Evolutionary conservation across 768 basidiomycete genomes (phyloP).

Genomic region (Pleurotus salmoneostramineus): DNA sequence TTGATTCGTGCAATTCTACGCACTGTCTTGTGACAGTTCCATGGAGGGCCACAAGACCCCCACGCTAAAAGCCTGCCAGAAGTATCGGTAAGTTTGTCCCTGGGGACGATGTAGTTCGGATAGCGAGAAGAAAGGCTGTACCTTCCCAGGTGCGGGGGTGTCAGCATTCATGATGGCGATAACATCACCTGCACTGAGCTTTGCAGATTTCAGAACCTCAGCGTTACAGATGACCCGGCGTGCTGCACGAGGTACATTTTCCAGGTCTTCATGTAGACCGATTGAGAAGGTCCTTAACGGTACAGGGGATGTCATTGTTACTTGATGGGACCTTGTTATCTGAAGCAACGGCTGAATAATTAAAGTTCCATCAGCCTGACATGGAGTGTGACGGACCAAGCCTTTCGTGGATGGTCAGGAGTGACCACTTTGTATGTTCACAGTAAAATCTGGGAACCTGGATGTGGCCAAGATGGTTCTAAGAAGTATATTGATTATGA

Average conservation of each 20-base stretch:
- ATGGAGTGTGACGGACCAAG: too few relatives aligned
- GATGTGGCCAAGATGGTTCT: too few relatives aligned
- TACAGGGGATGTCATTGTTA: slow-evolving; percentile 17
- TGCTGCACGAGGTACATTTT: slow-evolving; percentile 44
- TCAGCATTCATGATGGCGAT: slow-evolving; percentile 45
- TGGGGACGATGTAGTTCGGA: background rate
- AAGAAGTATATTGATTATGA: too few relatives aligned
- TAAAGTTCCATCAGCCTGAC: background rate
- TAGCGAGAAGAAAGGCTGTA: slow-evolving; percentile 10
- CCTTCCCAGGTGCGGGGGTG: slow-evolving; percentile 25
- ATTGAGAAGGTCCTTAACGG: slow-evolving; percentile 35
- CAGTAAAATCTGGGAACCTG: too few relatives aligned
- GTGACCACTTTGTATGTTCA: too few relatives aligned
- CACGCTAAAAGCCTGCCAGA: slow-evolving; percentile 53
- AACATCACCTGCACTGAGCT: slow-evolving; percentile 66
- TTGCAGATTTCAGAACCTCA: slow-evolving; percentile 56
- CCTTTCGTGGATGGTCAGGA: too few relatives aligned
- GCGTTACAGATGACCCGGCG: slow-evolving; percentile 63
- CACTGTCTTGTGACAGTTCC: slow-evolving; percentile 57
- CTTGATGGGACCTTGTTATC: background rate
- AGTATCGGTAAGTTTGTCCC: slow-evolving; percentile 12
- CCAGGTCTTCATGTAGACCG: slow-evolving; percentile 26
- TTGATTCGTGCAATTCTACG: slow-evolving; percentile 21
- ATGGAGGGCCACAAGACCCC: slow-evolving; percentile 77
- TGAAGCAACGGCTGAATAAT: background rate